Evolutionary conservation across 768 basidiomycete species (phyloP).

Genomic region (Rhodosporidiobolus odoratus): DNA sequence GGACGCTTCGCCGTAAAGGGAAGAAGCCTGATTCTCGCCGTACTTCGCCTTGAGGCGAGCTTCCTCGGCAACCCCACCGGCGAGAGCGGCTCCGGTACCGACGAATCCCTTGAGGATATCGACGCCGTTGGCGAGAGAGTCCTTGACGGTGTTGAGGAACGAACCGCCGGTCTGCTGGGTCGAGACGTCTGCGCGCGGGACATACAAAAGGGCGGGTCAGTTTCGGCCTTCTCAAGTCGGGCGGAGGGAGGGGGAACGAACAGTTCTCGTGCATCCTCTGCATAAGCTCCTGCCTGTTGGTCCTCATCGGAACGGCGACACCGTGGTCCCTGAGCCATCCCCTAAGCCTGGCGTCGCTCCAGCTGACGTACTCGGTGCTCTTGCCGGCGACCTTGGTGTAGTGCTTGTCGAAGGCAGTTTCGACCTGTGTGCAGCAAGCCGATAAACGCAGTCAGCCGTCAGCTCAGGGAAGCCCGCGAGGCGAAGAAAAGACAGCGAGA

Average conservation of each 20-base stretch:
- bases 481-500: background rate
- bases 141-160: conserved; percentile 59
- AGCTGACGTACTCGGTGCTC: conserved; percentile 66
- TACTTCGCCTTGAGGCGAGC: conserved; percentile 40
- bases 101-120: conserved; percentile 45
- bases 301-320: conserved; percentile 51
- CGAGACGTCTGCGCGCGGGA: conserved; percentile 57
- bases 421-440: conserved; percentile 45
- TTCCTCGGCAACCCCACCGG: conserved; percentile 41
- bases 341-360: conserved; percentile 89
- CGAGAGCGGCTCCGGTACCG: conserved; percentile 36
- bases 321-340: conserved; percentile 77
- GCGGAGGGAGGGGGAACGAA: background rate
- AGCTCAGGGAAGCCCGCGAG: background rate
- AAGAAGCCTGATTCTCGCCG: conserved; percentile 46
- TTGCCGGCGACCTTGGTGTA: conserved; percentile 51
- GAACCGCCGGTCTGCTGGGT: conserved; percentile 58
- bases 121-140: conserved; percentile 57
- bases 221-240: no score
- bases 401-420: conserved; percentile 65
- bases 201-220: conserved; percentile 18
- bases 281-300: conserved; percentile 64
- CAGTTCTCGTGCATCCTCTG: conserved; percentile 54
- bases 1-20: conserved; percentile 38
- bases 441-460: conserved; percentile 8